Evolutionary conservation across 352 stramenopile genomes (phyloP), one percentile per base, ranked within the genome.

Genomic region (Sclerospora graminicola): DNA sequence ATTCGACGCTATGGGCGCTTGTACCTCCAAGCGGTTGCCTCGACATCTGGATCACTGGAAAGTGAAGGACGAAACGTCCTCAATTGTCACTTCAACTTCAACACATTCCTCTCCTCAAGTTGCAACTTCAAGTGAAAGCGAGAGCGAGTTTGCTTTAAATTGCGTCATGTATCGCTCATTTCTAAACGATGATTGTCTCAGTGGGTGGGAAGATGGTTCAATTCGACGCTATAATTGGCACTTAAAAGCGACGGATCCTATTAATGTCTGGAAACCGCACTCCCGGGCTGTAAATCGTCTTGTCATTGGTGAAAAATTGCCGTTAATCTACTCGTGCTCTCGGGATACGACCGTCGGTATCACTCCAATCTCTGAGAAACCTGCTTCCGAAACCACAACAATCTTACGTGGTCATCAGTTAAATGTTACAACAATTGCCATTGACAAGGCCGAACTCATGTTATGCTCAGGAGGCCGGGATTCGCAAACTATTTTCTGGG

Each of bases 381-480:
- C 54, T 27, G 41, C 55, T 8, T 60, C 57, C 0, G 53, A 57
- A 33, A 41, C 48, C 19, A 35, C 54, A 4, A 52, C 43, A 8
- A 37, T 66, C 3, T 48, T 89, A 4, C 47, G 57, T 5, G 65
- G 70, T 0, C 78, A 89, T 45, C 61, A 60, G 15, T 51, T 87
- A n/a, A 86, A 86, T 21, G 16, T 40, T 2, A 14, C 34, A 10
- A 30, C 35, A 1, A 65, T 88, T 9, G 58, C 66, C 7, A 56
- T 88, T 8, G 55, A 85, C 29, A 48, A 52, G 9, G 40, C 61
- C 5, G 78, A 90, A 40, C 56, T 54, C 16, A 59, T 35, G n/a
- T 40, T 93, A 29, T 89, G 79, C 56, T 89, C 76, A 0, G 82
- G 82, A 20, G 76, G 79, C 11, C 56, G 79, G n/a, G 82, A 93